phyloP scores from a whole-genome alignment of 2,329 filamentous ascomycete genomes.

The Cladobotryum mycophilum region DNA sequence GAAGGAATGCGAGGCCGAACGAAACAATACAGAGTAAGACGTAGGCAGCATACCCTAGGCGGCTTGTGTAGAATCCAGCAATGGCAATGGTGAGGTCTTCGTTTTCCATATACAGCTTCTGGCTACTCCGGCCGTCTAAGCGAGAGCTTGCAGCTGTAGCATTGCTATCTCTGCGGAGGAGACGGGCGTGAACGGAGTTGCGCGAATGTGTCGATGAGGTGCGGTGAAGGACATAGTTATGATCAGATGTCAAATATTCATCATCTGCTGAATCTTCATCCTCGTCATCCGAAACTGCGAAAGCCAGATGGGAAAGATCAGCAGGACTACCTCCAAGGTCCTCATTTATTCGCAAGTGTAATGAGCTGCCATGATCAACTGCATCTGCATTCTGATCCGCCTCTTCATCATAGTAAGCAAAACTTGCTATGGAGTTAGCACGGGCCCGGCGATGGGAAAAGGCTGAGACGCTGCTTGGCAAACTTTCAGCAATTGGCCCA shows the following conservation, averaged over 20 bases:
- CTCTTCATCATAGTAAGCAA: conserved; percentile 78
- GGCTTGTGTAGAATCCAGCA: conserved; percentile 80
- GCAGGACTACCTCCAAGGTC: conserved; percentile 31
- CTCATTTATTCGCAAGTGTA: conserved; percentile 15
- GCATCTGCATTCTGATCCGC: conserved; percentile 20
- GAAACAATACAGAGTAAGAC: conserved; percentile 63
- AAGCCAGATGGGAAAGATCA: conserved; percentile 21
- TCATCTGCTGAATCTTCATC: conserved; percentile 36
- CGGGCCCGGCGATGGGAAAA: conserved; percentile 79
- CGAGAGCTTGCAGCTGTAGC: conserved; percentile 62
- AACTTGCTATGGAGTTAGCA: conserved; percentile 80
- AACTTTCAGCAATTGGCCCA: conserved; percentile 87
- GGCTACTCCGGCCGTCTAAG: conserved; percentile 60
- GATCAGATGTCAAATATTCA: conserved; percentile 33
- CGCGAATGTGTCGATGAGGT: conserved; percentile 57
- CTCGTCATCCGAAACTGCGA: conserved; percentile 31
- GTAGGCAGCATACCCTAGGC: conserved; percentile 63
- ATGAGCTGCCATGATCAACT: not conserved
- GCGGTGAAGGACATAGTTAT: conserved; percentile 49
- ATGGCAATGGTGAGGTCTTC: conserved; percentile 93
- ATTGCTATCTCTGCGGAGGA: conserved; percentile 66
- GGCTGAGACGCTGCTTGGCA: conserved; percentile 89
- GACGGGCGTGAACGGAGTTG: conserved; percentile 52
- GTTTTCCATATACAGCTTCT: conserved; percentile 88
- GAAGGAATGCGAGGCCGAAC: conserved; percentile 70